Base-by-base conservation (phyloP, 495 filamentous ascomycete genomes). In the Lasiosphaeris hirsuta region DNA sequence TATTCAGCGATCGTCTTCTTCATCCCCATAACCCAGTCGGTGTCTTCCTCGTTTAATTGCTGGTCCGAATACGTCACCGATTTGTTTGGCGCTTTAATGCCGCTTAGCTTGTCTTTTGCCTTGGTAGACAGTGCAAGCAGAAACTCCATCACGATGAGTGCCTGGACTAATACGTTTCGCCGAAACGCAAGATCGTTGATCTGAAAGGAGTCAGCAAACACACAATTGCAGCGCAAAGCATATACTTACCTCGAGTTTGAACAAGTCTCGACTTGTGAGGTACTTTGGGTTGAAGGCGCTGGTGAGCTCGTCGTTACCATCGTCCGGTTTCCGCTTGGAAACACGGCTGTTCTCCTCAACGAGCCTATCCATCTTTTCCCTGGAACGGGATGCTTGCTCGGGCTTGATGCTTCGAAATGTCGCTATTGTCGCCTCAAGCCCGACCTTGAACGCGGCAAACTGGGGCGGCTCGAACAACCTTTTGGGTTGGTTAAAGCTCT, bases 281-380 rank as follows among this genome's bases (percentile, higher is more conserved):
- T 97, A 99, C 66, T 97, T 97, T 8, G 94, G 92, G 63, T 97
- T 97, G 76, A 95, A 96, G 18, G 81, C 87, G 66, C 85, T 88
- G 35, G 86, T 80, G 44, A 90, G 77, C 35, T 83, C 79, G 41
- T 79, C 75, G 45, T 82, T 80, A 0, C 73, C 76, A 42, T 86
- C 81, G 34, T 81, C 80, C 23, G 84, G 81, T 67, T 93, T 96
- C 33, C 89, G 80, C 70, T 95, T 95, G n/a, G 78, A 70, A 7
- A 83, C 82, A 42, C 78, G 79, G 37, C 83, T 80, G 41, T 71
- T 69, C 23, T 90, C 86, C 11, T 87, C 89, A 3, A 76, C 70
- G 2, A 75, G 68, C 54, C 81, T 87, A 17, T 79, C 72, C 30
- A 44, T 53, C 38, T 59, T 64, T 14, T 69, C 66, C 47, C 54